Percentiles rank a stretch among this genome's conserved stretches.
phyloP scores from a whole-genome alignment of 2,329 filamentous ascomycete species.

The Parafenestella ontariensis region DNA sequence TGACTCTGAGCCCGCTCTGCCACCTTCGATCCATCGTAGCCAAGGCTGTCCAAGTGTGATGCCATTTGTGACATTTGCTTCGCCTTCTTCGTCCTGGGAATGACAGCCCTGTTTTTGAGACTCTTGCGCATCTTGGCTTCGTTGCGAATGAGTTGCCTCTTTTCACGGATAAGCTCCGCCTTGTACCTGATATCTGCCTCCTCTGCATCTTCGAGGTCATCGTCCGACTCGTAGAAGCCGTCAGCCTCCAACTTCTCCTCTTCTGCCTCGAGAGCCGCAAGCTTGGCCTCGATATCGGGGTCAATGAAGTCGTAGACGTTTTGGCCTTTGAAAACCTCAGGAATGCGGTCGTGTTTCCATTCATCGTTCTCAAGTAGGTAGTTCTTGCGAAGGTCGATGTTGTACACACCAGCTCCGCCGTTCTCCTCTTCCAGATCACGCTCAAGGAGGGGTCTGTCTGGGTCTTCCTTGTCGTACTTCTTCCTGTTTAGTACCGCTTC shows the following conservation, averaged over 20 bases:
- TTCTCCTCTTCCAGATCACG: slow-evolving; percentile 90
- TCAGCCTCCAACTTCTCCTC: slow-evolving; percentile 91
- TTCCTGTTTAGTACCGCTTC: slow-evolving; percentile 79
- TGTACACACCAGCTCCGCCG: slow-evolving; percentile 95
- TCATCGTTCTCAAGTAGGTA: slow-evolving; percentile 87
- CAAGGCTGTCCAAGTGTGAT: slow-evolving; percentile 81
- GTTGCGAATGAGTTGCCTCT: slow-evolving; percentile 89
- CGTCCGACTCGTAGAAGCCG: slow-evolving; percentile 83
- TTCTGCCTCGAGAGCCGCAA: slow-evolving; percentile 90
- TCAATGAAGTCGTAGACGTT: slow-evolving; percentile 98
- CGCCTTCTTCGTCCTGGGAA: slow-evolving; percentile 81
- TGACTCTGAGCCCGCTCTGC: slow-evolving; percentile 74
- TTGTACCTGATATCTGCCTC: slow-evolving; percentile 88
- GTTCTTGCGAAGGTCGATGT: slow-evolving; percentile 85
- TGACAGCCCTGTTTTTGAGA: slow-evolving; percentile 94
- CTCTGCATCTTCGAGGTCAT: slow-evolving; percentile 83
- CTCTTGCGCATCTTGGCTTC: slow-evolving; percentile 94
- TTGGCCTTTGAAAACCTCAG: slow-evolving; percentile 92
- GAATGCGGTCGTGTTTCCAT: slow-evolving; percentile 96
- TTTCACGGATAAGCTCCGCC: slow-evolving; percentile 94
- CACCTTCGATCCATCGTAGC: slow-evolving; percentile 81
- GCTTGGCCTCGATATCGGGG: slow-evolving; percentile 92
- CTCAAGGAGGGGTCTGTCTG: slow-evolving; percentile 80
- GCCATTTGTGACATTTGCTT: slow-evolving; percentile 89
- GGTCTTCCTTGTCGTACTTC: slow-evolving; percentile 91